Evolutionary conservation across 2,329 filamentous ascomycete species (phyloP).

Genomic region (Xylariales sp.): DNA sequence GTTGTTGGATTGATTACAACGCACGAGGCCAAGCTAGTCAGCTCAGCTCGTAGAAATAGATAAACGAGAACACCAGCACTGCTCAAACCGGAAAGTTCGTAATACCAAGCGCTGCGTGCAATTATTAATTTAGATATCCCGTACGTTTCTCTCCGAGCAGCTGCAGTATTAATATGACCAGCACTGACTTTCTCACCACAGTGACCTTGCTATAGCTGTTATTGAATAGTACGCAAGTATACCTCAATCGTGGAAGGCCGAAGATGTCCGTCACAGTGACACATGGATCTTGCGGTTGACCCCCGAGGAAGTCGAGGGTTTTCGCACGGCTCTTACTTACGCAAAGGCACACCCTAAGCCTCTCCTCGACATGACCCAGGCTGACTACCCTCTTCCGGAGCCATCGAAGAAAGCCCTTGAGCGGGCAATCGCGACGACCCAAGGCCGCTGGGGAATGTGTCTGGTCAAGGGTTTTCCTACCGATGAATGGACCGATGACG

Average conservation of each 20-base stretch:
- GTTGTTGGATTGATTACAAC: too few relatives aligned
- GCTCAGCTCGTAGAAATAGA: too few relatives aligned
- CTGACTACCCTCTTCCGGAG: constrained; percentile 9
- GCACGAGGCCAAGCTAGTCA: too few relatives aligned
- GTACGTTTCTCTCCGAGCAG: too few relatives aligned
- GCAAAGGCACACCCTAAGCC: constrained; percentile 5
- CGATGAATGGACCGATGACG: constrained; percentile 9
- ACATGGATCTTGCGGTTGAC: constrained; percentile 9
- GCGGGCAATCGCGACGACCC: constrained; percentile 7
- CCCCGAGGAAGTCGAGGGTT: constrained; percentile 6
- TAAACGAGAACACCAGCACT: too few relatives aligned
- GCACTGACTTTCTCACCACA: too few relatives aligned
- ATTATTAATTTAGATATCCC: too few relatives aligned
- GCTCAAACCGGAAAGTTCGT: too few relatives aligned
- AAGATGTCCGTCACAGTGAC: constrained; percentile 5
- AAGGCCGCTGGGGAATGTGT: constrained; percentile 11
- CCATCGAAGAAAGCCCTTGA: constrained; percentile 6
- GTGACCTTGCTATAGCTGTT: too few relatives aligned
- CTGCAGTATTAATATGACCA: too few relatives aligned
- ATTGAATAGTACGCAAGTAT: too few relatives aligned
- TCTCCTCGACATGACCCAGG: constrained; percentile 10
- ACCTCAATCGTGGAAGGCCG: constrained; percentile 9
- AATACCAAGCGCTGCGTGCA: too few relatives aligned
- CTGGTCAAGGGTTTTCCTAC: constrained; percentile 11
- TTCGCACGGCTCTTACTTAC: constrained; percentile 4